Percentiles rank a stretch among this genome's conserved stretches.
phyloP scores from a whole-genome alignment of 2,329 filamentous ascomycete species.

The Talaromyces sp. region DNA sequence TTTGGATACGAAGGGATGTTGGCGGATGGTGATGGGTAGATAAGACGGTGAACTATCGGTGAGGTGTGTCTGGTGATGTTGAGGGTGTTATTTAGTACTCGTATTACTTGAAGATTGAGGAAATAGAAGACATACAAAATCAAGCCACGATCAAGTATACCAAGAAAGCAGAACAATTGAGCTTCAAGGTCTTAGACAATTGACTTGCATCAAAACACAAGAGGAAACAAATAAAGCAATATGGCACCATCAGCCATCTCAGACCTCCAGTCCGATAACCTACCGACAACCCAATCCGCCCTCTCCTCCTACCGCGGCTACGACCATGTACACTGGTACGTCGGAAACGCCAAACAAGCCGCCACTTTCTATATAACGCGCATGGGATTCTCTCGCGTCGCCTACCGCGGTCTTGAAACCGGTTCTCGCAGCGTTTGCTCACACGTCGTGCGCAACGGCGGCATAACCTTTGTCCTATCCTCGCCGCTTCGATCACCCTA shows the following conservation, averaged over 20 bases:
- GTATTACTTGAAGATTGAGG: neutral
- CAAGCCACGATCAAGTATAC: neutral
- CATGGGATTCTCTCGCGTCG: conserved; percentile 78
- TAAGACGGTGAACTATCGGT: conserved; percentile 8
- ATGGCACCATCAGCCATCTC: conserved; percentile 21
- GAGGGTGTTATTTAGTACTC: neutral
- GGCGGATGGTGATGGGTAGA: conserved; percentile 7
- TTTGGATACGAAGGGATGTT: conserved; percentile 10
- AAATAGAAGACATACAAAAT: neutral
- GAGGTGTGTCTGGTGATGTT: neutral
- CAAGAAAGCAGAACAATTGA: neutral
- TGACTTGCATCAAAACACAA: neutral
- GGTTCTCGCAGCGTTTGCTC: conserved; percentile 76
- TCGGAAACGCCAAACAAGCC: conserved; percentile 94
- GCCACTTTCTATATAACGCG: conserved; percentile 82
- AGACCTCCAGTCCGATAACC: conserved; percentile 11
- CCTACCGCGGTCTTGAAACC: conserved; percentile 85
- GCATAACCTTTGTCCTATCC: conserved; percentile 43
- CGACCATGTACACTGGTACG: conserved; percentile 93
- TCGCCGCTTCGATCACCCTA: conserved; percentile 52
- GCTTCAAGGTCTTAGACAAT: neutral
- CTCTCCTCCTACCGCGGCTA: conserved; percentile 65
- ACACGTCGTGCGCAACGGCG: conserved; percentile 58
- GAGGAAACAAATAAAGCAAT: neutral
- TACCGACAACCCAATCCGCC: conserved; percentile 21